A percentile compares a stretch with the other conserved stretches of the same genome.
These are phyloP conservation scores for Polymyxa betae DNA, from an alignment of 208 protist genomes.

Conservation along the genomic window DNA sequence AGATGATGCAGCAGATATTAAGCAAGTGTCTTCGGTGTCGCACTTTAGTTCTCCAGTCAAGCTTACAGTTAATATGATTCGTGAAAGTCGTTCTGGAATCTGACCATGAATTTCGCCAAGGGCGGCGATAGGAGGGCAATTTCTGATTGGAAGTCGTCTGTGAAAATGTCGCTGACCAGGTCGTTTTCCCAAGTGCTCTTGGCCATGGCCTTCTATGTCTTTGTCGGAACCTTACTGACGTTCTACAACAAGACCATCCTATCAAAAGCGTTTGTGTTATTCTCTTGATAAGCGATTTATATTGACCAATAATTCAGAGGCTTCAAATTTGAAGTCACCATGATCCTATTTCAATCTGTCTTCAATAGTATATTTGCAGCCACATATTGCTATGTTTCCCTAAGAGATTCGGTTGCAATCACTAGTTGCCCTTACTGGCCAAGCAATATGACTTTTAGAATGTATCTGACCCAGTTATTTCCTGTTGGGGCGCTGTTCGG, in stretches of 20 bases:
- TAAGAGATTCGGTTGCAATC: neutral
- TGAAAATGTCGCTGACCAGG: neutral
- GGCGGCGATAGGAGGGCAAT: too few species aligned
- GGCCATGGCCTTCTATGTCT: neutral
- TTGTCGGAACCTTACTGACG: slow-evolving; percentile 3
- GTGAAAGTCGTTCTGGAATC: too few species aligned
- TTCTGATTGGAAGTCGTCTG: too few species aligned
- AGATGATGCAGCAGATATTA: too few species aligned
- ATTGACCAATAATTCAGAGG: too few species aligned
- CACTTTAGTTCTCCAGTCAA: too few species aligned
- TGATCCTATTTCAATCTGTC: slow-evolving; percentile 20
- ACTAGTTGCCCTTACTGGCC: neutral
- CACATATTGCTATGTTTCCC: slow-evolving; percentile 22
- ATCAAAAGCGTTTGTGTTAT: neutral
- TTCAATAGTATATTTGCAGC: neutral
- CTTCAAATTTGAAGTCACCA: slow-evolving; percentile 23
- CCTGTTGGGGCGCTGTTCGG: slow-evolving; percentile 9
- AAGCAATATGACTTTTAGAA: neutral
- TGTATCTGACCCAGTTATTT: neutral
- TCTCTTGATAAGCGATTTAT: too few species aligned
- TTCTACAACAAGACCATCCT: slow-evolving; percentile 48
- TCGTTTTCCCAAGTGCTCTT: neutral
- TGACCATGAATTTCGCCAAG: too few species aligned
- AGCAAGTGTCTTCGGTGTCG: too few species aligned
- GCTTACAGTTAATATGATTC: too few species aligned